A percentile compares a stretch with the other conserved stretches of the same genome.
These are phyloP conservation scores for Clonostachys rosea DNA, from an alignment of 2,329 filamentous ascomycete species.

Conservation along the genomic window DNA sequence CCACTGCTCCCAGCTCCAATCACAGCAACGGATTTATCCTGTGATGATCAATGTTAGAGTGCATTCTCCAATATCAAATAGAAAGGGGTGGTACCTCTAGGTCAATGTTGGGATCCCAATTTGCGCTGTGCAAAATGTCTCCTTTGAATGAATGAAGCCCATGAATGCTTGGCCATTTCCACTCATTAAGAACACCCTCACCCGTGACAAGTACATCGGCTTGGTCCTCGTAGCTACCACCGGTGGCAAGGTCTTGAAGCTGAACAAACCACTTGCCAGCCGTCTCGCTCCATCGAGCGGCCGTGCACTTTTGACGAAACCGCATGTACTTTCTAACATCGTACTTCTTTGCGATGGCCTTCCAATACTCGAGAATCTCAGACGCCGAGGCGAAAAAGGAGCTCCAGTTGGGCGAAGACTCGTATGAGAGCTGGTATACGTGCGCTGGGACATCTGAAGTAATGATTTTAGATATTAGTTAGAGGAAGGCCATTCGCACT, in stretches of 20 bases:
- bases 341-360: constrained; percentile 9
- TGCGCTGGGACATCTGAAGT: constrained; percentile 5
- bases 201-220: constrained; percentile 43
- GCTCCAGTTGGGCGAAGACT: constrained; percentile 4
- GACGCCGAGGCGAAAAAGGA: constrained; percentile 3
- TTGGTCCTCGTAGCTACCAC: constrained; percentile 20
- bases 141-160: constrained; percentile 47
- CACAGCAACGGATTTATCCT: constrained; percentile 40
- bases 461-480: not conserved
- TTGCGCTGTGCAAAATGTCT: constrained; percentile 43
- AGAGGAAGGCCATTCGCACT: not conserved
- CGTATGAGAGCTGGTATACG: constrained; percentile 5
- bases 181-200: constrained; percentile 44
- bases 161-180: constrained; percentile 44
- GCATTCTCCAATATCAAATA: constrained; percentile 11
- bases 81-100: not conserved
- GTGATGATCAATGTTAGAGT: no score
- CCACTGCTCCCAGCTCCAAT: constrained; percentile 49
- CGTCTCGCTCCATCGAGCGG: constrained; percentile 31
- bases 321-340: constrained; percentile 7
- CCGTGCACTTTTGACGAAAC: constrained; percentile 6
- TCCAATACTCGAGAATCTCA: constrained; percentile 13
- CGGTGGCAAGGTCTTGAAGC: constrained; percentile 13
- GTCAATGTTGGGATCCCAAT: constrained; percentile 38
- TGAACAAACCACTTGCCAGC: constrained; percentile 26